Percentiles rank a stretch among this genome's conserved stretches.
Evolutionary conservation across 768 basidiomycete genomes (phyloP).

Genomic region (Termitomyces sp.): DNA sequence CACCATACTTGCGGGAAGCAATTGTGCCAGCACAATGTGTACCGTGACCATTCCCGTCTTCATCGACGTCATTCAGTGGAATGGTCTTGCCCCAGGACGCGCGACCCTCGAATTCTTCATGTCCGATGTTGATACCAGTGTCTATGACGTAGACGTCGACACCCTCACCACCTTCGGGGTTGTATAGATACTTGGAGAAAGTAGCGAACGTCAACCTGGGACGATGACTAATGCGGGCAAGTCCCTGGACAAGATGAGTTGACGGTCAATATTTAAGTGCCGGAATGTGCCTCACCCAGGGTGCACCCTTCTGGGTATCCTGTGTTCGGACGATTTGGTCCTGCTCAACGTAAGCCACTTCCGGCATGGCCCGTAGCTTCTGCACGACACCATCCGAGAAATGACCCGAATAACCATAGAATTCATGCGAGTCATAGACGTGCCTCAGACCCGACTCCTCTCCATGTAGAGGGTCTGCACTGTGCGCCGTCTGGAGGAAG

Average conservation of each 20-base stretch:
- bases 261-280: slow-evolving; percentile 2
- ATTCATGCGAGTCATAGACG: slow-evolving; percentile 60
- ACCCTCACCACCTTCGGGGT: slow-evolving; percentile 73
- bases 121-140: slow-evolving; percentile 84
- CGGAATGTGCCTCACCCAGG: slow-evolving; percentile 62
- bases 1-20: slow-evolving; percentile 89
- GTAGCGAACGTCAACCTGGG: slow-evolving; percentile 67
- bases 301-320: slow-evolving; percentile 65
- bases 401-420: slow-evolving; percentile 76
- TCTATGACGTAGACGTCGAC: slow-evolving; percentile 90
- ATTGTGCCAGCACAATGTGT: slow-evolving; percentile 95
- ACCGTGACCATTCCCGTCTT: slow-evolving; percentile 95
- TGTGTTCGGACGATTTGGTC: slow-evolving; percentile 89
- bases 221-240: slow-evolving; percentile 92
- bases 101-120: slow-evolving; percentile 85
- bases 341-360: slow-evolving; percentile 88
- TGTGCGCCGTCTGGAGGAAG: slow-evolving; percentile 61
- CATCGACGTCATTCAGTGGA: slow-evolving; percentile 75
- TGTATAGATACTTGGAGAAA: slow-evolving; percentile 78
- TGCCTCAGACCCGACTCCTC: slow-evolving; percentile 57
- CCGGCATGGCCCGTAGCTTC: slow-evolving; percentile 74
- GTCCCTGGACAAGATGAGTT: slow-evolving; percentile 54
- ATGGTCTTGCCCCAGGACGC: slow-evolving; percentile 93
- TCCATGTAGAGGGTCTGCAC: slow-evolving; percentile 45
- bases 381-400: slow-evolving; percentile 70